Base-by-base conservation (phyloP, 441 rosid genomes). In the Dalechampia spathulata region DNA sequence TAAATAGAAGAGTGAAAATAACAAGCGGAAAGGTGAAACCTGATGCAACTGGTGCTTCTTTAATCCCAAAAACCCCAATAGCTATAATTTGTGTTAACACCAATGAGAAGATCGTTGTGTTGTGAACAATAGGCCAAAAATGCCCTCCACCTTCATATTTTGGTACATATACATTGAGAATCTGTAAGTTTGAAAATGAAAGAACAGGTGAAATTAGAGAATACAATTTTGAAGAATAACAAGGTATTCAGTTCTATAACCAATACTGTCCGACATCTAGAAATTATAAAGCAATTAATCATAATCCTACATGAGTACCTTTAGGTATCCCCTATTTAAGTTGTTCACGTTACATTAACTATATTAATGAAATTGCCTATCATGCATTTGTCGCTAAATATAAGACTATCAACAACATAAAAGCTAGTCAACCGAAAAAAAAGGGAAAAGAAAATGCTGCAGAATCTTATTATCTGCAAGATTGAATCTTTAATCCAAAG, bases 81-180 rank as follows among this genome's bases (percentile, higher is more conserved):
- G 96, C 93, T 61, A 83, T 93, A 21, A 85, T 52, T 73, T 93
- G 99, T 1, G 84, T 78, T 70, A 93, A 69, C 64, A 90, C 83
- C 70, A 90, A 68, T 13, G 99, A 85, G 74, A 87, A 83, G 75
- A 93, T 78, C 34, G 87, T 82, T 20, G 96, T 76, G 70, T 80
- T 93, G 73, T 93, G 96, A 52, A 74, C 80, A 23, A 88, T 53
- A 55, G 97, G 97, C 99, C 99, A 93, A 58, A 78, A 84, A 30
- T 55, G 83, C 60, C 99, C 99, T 50, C 95, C 89, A 22, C 80
- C 80, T 75, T 93, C 93, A 47, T 90, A 90, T 60, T 72, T 85
- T 41, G 74, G 38, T 13, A 80, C 54, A 44, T 93, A 93, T 7
- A 90, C 99, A 44, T 93, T 86, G 63, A 90, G 75, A 67, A 90